Evolutionary conservation across 2,329 filamentous ascomycete genomes (phyloP), one percentile per base, ranked within the genome.

Genomic region (Fusarium gaditjirri): DNA sequence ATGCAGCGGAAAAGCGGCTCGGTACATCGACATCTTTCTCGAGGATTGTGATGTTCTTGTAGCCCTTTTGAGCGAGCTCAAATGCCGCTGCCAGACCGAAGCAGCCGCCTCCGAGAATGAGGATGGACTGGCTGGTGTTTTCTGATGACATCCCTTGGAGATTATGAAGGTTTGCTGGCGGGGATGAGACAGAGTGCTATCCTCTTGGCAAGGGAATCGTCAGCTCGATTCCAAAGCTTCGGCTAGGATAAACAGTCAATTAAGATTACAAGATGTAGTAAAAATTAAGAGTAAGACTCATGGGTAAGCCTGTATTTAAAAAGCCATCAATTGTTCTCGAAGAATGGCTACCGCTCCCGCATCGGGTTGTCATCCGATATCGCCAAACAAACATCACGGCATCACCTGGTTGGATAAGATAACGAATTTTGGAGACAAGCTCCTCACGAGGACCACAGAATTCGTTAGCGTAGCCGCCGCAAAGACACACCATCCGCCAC

Each of bases 391-490:
- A 42, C 31, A 29, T 14, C 27, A 49, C 54, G 23, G 14, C 29
- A 27, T 47, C 29, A 19, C 38, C 55, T 52, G 50, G 50, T 62
- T 71, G 67, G 67, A 46, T 33, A 21, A 36, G 19, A 41, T 50
- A 44, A 27, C 21, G 42, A 49, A 50, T 43, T 68, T 29, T n/a
- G 12, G 49, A 31, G n/a, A 29, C 47, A 8, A 3, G 3, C 55
- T 39, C 50, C 61, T 66, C 68, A 71, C 49, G 19, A 54, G 58
- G 41, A 6, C 49, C 36, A 42, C 31, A 43, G 12, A 72, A 46
- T 25, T n/a, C 29, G 68, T 43, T 71, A 69, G 63, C 63, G 49
- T 72, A 71, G 63, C 68, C 68, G 68, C 50, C 42, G n/a, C 12
- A 38, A 21, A 23, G 61, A 49, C 21, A 31, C 53, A 25, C 33